Conservation (phyloP, 805 yeast species). For the Myxozyma kluyveri region DNA sequence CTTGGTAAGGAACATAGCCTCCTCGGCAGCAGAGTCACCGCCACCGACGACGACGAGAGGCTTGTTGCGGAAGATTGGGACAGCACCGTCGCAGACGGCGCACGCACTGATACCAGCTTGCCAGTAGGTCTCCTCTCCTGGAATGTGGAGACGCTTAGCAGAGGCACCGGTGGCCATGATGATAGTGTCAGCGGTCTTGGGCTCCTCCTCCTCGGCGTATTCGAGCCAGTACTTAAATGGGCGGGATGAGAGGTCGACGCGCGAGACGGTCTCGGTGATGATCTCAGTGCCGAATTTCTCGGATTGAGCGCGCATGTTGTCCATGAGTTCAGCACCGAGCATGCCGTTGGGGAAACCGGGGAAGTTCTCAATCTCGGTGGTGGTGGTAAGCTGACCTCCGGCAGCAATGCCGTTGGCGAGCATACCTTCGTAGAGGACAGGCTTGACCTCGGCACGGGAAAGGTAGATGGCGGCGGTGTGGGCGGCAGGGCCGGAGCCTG, state of each 20-base stretch:
- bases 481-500: constrained; percentile 98
- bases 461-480: constrained; percentile 98
- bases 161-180: constrained; percentile 97
- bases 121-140: constrained; percentile 98
- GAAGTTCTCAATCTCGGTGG: constrained; percentile 97
- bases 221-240: constrained; percentile 98
- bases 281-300: constrained; percentile 86
- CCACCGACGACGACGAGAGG: constrained; percentile 98
- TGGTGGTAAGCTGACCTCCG: constrained; percentile 98
- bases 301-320: constrained; percentile 87
- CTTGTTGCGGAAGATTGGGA: constrained; percentile 96
- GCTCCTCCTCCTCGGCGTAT: constrained; percentile 86
- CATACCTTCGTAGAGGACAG: constrained; percentile 92
- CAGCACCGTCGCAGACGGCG: constrained; percentile 99
- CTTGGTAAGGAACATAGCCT: constrained; percentile 93
- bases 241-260: constrained; percentile 78
- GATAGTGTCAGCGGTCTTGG: constrained; percentile 88
- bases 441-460: constrained; percentile 94
- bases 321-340: constrained; percentile 86
- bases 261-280: constrained; percentile 91
- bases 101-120: constrained; percentile 99
- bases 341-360: constrained; percentile 98
- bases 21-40: constrained; percentile 99
- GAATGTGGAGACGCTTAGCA: constrained; percentile 87
- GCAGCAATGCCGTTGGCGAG: constrained; percentile 98